Percentiles rank a stretch among this genome's conserved stretches.
Conservation (phyloP, 495 filamentous ascomycete genomes). For the Bathelium albidoporum region DNA sequence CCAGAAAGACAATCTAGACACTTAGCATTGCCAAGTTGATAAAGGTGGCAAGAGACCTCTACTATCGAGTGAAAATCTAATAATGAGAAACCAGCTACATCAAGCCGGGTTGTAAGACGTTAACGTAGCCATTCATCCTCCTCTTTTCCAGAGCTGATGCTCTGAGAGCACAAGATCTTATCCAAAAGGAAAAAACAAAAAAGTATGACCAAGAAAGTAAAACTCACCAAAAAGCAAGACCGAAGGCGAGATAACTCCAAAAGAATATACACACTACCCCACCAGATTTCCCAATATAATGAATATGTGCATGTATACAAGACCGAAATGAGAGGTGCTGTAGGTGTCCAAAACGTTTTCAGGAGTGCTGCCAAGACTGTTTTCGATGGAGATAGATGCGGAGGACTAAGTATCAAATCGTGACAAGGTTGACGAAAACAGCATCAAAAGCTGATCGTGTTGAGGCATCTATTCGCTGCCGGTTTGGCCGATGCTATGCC, state of each 20-base stretch:
- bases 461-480: slow-evolving; percentile 9
- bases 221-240: too few species aligned
- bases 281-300: neutral
- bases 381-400: too few species aligned
- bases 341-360: neutral
- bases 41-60: neutral
- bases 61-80: neutral
- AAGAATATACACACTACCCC: neutral
- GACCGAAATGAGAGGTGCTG: neutral
- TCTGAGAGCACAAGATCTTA: too few species aligned
- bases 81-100: neutral
- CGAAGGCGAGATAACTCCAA: too few species aligned
- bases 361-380: neutral
- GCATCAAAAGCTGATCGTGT: neutral
- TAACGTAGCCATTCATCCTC: neutral
- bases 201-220: neutral
- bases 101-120: neutral
- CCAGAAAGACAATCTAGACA: too few species aligned
- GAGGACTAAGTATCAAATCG: neutral
- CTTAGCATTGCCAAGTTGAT: neutral
- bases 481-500: neutral
- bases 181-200: neutral
- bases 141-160: neutral
- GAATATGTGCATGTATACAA: neutral
- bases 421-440: neutral